Evolutionary conservation across 2,329 filamentous ascomycete genomes (phyloP), one percentile per base, ranked within the genome.

Genomic region (Claviceps sp.): DNA sequence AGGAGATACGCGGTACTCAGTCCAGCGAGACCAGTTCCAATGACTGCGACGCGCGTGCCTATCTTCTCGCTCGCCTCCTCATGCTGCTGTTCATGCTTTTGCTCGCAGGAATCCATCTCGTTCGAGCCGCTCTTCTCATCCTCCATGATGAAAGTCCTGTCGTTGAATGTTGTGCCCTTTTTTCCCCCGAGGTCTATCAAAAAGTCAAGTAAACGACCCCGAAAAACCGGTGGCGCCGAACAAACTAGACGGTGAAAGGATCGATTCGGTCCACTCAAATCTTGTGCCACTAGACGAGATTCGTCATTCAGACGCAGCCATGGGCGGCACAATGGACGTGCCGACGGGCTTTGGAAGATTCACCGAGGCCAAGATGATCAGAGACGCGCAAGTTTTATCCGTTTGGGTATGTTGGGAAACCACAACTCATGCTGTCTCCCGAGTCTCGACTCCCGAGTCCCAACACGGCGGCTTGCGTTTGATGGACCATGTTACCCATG

Each of bases 11-110:
- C 66, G 0, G 67, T 64, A 0, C 67, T 64, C 1, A 70, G 61
- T 1, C 68, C 68, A 13, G 68, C 66, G 11, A 70, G 51, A 1
- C 68, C 68, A 1, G 66, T 68, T 10, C 68, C 68, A 34, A 70
- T 57, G 42, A 70, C 58, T 52, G 68, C 68, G 24, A 42, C 40
- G 13, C 40, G 40, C 17, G 17, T 42, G 17, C 5, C 40, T 5
- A 24, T 22, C 6, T 17, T 7, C 14, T 45, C 43, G 43, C 44
- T 26, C 24, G 40, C 19, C 40, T 22, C 19, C 7, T 34, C 26
- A 30, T 46, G 16, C 16, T 26, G 22, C 24, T 34, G 24, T 10
- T 46, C 44, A 2, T 46, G 16, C 8, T 46, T 34, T 16, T 46
- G 44, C 44, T 46, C 44, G 26, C 3, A 6, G 8, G 26, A 5